Evolutionary conservation across 2,329 filamentous ascomycete species (phyloP), one percentile per base, ranked within the genome.

Genomic region (Rosellinia necatrix): DNA sequence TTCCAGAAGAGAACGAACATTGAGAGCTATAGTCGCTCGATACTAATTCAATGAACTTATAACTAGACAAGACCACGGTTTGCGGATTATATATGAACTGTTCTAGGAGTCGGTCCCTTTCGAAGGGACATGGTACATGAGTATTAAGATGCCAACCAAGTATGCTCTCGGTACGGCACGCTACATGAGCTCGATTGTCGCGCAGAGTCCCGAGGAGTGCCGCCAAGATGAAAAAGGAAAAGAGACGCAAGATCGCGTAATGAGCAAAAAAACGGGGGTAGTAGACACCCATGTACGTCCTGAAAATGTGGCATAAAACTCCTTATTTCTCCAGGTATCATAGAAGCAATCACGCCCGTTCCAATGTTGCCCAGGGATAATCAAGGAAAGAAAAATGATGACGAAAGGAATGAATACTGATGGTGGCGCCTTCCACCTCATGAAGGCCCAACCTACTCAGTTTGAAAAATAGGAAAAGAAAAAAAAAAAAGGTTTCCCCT

Each of bases 291-390:
- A 8, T 52, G 41, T 56, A 47, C 44, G 32, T 49, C 50, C 50
- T 34, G 13, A 47, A 52, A 44, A 53, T 58, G 43, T 56, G 44
- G 19, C 53, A 40, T 37, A n/a, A 53, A 65, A 64, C 64, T 64
- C 64, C 65, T 32, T 60, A 46, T 50, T 58, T 63, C 60, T 58
- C 60, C 55, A 66, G 65, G 66, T 66, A 68, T 68, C 64, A 64
- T 67, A 53, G 48, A 63, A 63, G 53, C 54, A 62, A 60, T 58
- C 60, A 58, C 37, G 58, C 56, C 58, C 42, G 21, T 57, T 46
- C 59, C 53, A 37, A 40, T 49, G 48, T 57, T 52, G 50, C 47
- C 53, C 35, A 53, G 32, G 25, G n/a, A 41, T 53, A 35, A 60
- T n/a, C n/a, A n/a, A n/a, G n/a, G n/a, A n/a, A n/a, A n/a, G n/a